Evolutionary conservation across 257 asterid genomes (phyloP).

Genomic region (Gentiana straminea): DNA sequence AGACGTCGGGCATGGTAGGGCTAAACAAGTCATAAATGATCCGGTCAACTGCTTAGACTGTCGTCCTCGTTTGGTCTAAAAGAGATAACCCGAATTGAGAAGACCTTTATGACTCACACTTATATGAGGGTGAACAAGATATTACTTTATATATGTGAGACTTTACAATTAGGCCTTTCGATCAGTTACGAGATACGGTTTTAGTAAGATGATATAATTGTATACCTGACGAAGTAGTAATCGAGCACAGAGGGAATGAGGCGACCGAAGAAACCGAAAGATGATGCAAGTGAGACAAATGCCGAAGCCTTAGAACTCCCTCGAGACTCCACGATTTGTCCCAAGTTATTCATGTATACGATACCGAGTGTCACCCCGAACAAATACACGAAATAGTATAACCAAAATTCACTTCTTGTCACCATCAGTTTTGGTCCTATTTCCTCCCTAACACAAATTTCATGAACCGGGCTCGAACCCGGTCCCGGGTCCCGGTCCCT

Average conservation of each 20-base stretch:
- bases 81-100: too few species aligned
- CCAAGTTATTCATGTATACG: constrained; percentile 61
- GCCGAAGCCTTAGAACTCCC: constrained; percentile 38
- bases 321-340: constrained; percentile 65
- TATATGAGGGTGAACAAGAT: too few species aligned
- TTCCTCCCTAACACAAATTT: constrained; percentile 25
- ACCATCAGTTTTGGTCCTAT: constrained; percentile 42
- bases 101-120: too few species aligned
- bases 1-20: too few species aligned
- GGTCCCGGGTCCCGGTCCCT: background rate
- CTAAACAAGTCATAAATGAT: too few species aligned
- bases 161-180: too few species aligned
- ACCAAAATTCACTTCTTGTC: constrained; percentile 49
- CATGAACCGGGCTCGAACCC: background rate
- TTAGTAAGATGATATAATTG: too few species aligned
- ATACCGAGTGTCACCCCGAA: constrained; percentile 70
- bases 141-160: too few species aligned
- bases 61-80: too few species aligned
- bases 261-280: constrained; percentile 71
- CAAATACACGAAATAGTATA: constrained; percentile 50
- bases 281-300: constrained; percentile 54
- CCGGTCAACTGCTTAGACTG: too few species aligned
- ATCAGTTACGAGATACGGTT: too few species aligned
- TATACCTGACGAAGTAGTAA: constrained; percentile 36
- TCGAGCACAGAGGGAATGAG: constrained; percentile 57